Evolutionary conservation across 441 rosid species (phyloP).

Genomic region (Erodium texanum): DNA sequence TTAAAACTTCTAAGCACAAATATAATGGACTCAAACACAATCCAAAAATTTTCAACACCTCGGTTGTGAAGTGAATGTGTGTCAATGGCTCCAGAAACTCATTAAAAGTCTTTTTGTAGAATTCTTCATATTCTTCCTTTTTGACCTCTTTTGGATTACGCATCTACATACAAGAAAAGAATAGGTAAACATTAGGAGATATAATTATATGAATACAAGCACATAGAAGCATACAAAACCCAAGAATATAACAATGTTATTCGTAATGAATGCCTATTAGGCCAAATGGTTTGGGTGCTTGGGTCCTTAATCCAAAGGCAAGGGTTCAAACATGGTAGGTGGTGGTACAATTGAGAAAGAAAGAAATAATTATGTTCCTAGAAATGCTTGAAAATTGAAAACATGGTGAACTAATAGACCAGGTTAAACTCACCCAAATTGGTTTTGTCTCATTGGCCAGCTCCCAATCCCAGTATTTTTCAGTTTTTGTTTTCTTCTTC

Average conservation of each 20-base stretch:
- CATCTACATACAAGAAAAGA: conserved; percentile 40
- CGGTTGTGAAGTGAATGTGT: conserved; percentile 77
- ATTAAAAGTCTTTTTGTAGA: conserved; percentile 85
- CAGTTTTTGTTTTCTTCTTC: conserved; percentile 75
- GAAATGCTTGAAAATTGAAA: neutral
- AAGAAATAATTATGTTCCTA: neutral
- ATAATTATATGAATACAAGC: conserved; percentile 8
- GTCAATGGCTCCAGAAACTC: conserved; percentile 91
- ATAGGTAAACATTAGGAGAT: neutral
- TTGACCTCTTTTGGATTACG: conserved; percentile 71
- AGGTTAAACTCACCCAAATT: conserved; percentile 59
- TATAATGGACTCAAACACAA: neutral
- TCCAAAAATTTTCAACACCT: conserved; percentile 35
- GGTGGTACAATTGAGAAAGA: neutral
- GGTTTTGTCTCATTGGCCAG: conserved; percentile 93
- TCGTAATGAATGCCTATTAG: neutral
- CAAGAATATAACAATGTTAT: neutral
- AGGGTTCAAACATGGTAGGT: neutral
- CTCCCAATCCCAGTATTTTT: conserved; percentile 98
- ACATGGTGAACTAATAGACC: too few relatives aligned
- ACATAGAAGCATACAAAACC: neutral
- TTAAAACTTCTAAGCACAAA: conserved; percentile 11
- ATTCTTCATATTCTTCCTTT: conserved; percentile 75
- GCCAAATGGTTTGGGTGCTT: neutral
- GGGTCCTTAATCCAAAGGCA: too few relatives aligned